Evolutionary conservation across 345 rosid genomes (phyloP), one percentile per base, ranked within the genome.

Genomic region (Lumnitzera littorea): DNA sequence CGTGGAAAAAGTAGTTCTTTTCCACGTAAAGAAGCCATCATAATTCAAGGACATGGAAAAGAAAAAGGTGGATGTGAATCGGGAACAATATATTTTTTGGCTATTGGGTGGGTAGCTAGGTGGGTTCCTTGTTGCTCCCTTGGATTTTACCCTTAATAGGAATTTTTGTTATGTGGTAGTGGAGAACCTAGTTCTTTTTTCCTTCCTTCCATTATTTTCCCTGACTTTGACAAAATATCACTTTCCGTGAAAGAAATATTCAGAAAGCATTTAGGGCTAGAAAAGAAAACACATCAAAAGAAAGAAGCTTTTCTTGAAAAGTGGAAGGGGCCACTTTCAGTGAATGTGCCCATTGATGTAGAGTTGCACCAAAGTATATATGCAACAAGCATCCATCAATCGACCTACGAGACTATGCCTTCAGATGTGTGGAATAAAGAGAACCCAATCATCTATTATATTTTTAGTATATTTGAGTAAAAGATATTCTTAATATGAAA

Each of bases 211-310:
- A 53, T 53, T 53, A 46, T 43, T 61, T 62, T 62, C 11, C 51
- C 48, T 46, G 66, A 62, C 59, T 43, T 53, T 62, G 66, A 62
- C 66, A 48, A 62, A 53, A 62, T 53, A 62, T 62, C 65, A 62
- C 65, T 52, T 53, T 46, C 65, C 12, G 20, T 43, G n/a, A n/a
- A 17, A 29, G 23, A 50, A 50, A 7, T 50, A n/a, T 13, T 36
- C 43, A 36, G 43, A 36, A 36, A 36, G 43, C 43, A 36, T 36
- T 20, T 36, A 9, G 43, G 43, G 43, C 43, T 4, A 36, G 43
- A 36, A 36, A 36, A 36, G 43, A 36, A 36, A 36, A 7, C 43
- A 36, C 43, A 5, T 36, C 4, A 24, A 24, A 48, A 3, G 17
- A 62, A 20, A 16, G 2, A 41, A 61, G 17, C 48, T 48, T 50